Percentiles rank a stretch among this genome's conserved stretches.
phyloP scores from a whole-genome alignment of 768 basidiomycete genomes.

The Cyathus striatus region DNA sequence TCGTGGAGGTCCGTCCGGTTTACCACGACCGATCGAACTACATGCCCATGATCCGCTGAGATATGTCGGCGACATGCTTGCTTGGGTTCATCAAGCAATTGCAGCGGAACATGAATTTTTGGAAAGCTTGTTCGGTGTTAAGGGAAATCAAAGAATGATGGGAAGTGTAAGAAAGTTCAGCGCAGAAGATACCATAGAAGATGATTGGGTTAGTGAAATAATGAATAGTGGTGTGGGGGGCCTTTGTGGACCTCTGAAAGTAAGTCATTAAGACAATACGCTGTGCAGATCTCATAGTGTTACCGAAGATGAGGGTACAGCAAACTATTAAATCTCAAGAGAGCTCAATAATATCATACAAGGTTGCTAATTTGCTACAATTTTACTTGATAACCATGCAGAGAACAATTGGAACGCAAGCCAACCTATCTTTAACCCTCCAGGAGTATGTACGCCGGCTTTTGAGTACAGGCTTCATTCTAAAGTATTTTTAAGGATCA shows the following conservation, averaged over 20 bases:
- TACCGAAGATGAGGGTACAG: conserved; percentile 71
- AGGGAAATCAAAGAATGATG: conserved; percentile 66
- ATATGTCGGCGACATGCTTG: conserved; percentile 97
- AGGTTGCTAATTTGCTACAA: conserved; percentile 90
- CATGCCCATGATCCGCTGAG: conserved; percentile 97
- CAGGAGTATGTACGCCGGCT: conserved; percentile 67
- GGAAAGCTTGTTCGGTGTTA: conserved; percentile 77
- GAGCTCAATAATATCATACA: conserved; percentile 87
- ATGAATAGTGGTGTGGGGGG: conserved; percentile 82
- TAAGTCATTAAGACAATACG: conserved; percentile 18
- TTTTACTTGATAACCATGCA: conserved; percentile 94
- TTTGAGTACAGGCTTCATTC: too few relatives aligned
- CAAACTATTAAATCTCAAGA: conserved; percentile 94
- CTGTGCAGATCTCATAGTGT: conserved; percentile 1
- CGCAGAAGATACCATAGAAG: conserved; percentile 47
- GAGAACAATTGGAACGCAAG: conserved; percentile 83
- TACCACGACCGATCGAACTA: conserved; percentile 91
- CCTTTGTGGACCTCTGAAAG: conserved; percentile 85
- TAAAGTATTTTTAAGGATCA: too few relatives aligned
- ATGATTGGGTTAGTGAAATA: conserved; percentile 74
- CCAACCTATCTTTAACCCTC: conserved; percentile 69
- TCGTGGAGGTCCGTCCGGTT: conserved; percentile 77
- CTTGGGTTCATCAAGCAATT: conserved; percentile 95
- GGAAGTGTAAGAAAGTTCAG: conserved; percentile 57
- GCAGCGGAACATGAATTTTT: conserved; percentile 94